phyloP scores from a whole-genome alignment of 495 filamentous ascomycete species.

The Podospora anserina region DNA sequence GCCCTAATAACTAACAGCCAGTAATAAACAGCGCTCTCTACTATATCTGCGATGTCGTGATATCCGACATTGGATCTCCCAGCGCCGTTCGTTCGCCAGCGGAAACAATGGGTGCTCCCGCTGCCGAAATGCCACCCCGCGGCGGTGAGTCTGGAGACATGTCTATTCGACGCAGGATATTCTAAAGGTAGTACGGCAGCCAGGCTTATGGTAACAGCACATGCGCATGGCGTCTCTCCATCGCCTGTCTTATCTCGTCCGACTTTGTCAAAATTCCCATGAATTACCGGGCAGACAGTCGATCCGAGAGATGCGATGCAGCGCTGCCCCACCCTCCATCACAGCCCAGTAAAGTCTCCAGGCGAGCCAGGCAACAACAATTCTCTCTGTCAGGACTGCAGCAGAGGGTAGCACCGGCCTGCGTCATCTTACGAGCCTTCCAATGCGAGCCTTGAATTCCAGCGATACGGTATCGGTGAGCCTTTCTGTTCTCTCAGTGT shows the following conservation, averaged over 20 bases:
- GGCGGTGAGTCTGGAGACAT: constrained; percentile 2
- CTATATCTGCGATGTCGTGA: not conserved
- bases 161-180: not conserved
- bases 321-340: constrained; percentile 11
- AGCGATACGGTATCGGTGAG: not conserved
- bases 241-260: not conserved
- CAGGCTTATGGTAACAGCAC: not conserved
- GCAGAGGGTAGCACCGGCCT: constrained; percentile 8
- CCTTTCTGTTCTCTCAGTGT: not conserved
- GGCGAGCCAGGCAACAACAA: constrained; percentile 8
- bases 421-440: constrained; percentile 14
- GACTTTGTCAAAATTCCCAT: not conserved
- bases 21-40: not conserved
- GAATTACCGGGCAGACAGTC: not conserved
- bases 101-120: constrained; percentile 11
- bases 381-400: not conserved
- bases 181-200: not conserved
- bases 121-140: constrained; percentile 12
- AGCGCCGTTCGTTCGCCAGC: constrained; percentile 10
- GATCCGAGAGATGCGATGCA: not conserved
- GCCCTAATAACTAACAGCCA: not conserved
- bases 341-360: constrained; percentile 7
- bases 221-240: not conserved
- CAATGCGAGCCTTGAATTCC: constrained; percentile 10
- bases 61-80: not conserved